Percentiles rank a stretch among this genome's conserved stretches.
phyloP scores from a whole-genome alignment of 352 stramenopile species.

The Pythium aphanidermatum region DNA sequence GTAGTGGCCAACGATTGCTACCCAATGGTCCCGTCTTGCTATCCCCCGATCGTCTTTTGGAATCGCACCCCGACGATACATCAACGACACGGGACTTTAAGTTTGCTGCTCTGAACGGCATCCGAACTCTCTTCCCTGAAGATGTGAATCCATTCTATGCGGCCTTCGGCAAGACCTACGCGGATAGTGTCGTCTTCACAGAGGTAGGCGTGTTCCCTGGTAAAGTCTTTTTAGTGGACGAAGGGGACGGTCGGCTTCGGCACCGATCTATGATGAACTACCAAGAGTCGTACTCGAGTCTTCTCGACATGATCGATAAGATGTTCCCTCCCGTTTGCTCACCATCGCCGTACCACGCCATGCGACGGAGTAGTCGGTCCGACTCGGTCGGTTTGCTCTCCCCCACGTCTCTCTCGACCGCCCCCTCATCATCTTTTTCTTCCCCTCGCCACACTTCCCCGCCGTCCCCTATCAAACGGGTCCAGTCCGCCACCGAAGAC shows the following conservation, averaged over 20 bases:
- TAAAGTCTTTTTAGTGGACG: slow-evolving; percentile 69
- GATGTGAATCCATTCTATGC: slow-evolving; percentile 83
- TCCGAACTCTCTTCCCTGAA: slow-evolving; percentile 60
- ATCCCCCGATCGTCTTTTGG: slow-evolving; percentile 54
- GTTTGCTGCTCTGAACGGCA: slow-evolving; percentile 46
- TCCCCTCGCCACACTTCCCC: slow-evolving; percentile 8
- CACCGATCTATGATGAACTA: slow-evolving; percentile 60
- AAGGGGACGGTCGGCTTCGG: slow-evolving; percentile 42
- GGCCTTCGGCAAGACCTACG: slow-evolving; percentile 61
- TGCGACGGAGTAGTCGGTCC: background rate
- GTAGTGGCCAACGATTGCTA: slow-evolving; percentile 24
- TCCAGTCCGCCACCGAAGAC: slow-evolving; percentile 23
- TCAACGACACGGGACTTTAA: slow-evolving; percentile 62
- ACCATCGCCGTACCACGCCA: slow-evolving; percentile 15
- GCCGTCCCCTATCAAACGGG: slow-evolving; percentile 6
- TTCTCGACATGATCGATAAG: slow-evolving; percentile 48
- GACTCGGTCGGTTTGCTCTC: background rate
- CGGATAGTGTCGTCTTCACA: slow-evolving; percentile 51
- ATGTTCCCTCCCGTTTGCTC: slow-evolving; percentile 78
- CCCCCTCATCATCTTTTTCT: slow-evolving; percentile 9
- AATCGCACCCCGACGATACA: slow-evolving; percentile 29
- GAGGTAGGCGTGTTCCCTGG: slow-evolving; percentile 72
- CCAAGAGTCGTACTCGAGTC: slow-evolving; percentile 57
- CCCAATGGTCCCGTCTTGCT: slow-evolving; percentile 69
- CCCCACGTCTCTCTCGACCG: background rate